These are phyloP conservation scores for Monilinia laxa DNA, from an alignment of 2,329 filamentous ascomycete species.

Conservation along the genomic window DNA sequence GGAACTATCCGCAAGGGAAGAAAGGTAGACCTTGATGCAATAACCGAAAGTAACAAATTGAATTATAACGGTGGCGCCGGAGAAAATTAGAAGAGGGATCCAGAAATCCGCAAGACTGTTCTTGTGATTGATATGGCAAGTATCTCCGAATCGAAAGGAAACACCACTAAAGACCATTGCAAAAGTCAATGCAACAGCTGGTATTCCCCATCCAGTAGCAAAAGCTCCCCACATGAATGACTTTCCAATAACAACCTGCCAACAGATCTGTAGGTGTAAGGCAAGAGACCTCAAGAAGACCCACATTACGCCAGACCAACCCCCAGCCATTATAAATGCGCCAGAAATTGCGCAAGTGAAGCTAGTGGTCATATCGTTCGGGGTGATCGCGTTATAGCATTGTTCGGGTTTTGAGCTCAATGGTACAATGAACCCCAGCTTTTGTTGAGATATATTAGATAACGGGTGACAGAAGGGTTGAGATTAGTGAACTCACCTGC, in stretches of 20 bases:
- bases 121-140: constrained; percentile 90
- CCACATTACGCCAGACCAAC: constrained; percentile 84
- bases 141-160: constrained; percentile 85
- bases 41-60: constrained; percentile 87
- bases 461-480: not conserved
- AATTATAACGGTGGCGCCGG: constrained; percentile 71
- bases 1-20: constrained; percentile 72
- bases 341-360: constrained; percentile 85
- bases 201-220: constrained; percentile 79
- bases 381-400: constrained; percentile 88
- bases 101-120: constrained; percentile 84
- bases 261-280: constrained; percentile 96
- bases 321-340: constrained; percentile 80
- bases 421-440: constrained; percentile 90
- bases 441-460: constrained; percentile 32
- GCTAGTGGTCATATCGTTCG: constrained; percentile 84
- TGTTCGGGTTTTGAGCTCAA: constrained; percentile 74
- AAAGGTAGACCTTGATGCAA: constrained; percentile 92
- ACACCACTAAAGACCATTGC: constrained; percentile 85
- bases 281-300: constrained; percentile 86
- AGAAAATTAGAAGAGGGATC: constrained; percentile 81
- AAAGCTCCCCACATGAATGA: constrained; percentile 88
- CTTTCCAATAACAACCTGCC: constrained; percentile 85
- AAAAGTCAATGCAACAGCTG: constrained; percentile 69
- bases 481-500: constrained; percentile 58